Evolutionary conservation across 2,329 filamentous ascomycete species (phyloP).

Genomic region (Mariannaea elegans): DNA sequence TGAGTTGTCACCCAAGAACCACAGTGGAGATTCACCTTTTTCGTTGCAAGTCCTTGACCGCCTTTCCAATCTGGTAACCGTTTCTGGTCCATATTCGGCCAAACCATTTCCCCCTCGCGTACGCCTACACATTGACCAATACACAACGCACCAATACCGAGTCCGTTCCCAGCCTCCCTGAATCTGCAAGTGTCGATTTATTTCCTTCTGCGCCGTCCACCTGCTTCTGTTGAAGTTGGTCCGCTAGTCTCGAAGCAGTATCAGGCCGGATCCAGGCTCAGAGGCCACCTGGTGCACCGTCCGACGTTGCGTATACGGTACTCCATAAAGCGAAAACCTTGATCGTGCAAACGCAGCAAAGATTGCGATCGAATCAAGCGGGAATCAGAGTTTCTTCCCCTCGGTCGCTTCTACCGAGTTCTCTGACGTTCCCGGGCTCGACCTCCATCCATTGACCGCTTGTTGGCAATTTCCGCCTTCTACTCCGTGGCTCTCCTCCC

Average conservation of each 20-base stretch:
- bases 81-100: slow-evolving; percentile 18
- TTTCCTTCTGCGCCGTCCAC: neutral
- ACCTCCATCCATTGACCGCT: slow-evolving; percentile 15
- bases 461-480: slow-evolving; percentile 25
- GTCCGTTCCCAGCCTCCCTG: slow-evolving; percentile 10
- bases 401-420: neutral
- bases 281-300: slow-evolving; percentile 22
- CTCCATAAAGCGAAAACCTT: neutral
- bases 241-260: slow-evolving; percentile 26
- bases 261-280: slow-evolving; percentile 37
- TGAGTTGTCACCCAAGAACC: neutral
- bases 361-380: slow-evolving; percentile 2
- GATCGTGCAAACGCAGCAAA: slow-evolving; percentile 13
- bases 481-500: slow-evolving; percentile 25
- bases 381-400: neutral
- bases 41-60: slow-evolving; percentile 30
- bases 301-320: neutral
- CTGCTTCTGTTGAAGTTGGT: neutral
- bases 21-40: neutral
- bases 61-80: slow-evolving; percentile 35
- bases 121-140: slow-evolving; percentile 1
- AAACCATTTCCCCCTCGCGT: neutral
- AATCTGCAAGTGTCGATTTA: neutral
- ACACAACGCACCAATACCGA: slow-evolving; percentile 1
- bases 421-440: neutral